phyloP scores from a whole-genome alignment of 140 eudicot genomes.

The Senecio squalidus region DNA sequence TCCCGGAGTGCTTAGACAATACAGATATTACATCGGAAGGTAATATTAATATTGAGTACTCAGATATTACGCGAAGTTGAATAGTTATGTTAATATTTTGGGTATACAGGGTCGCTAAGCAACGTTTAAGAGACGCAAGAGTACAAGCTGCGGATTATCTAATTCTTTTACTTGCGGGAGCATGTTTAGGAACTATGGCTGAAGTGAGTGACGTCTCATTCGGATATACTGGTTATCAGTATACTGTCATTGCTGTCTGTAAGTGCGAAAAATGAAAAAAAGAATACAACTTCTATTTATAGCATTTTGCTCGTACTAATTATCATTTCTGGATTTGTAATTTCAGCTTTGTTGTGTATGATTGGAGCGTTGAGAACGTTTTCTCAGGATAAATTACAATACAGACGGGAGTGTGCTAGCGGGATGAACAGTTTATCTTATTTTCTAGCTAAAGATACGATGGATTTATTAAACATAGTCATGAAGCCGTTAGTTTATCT shows the following conservation, averaged over 20 bases:
- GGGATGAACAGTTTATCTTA: conserved; percentile 90
- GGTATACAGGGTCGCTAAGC: conserved; percentile 56
- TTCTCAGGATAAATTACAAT: conserved; percentile 75
- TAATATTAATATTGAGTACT: conserved; percentile 9
- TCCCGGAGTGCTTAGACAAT: conserved; percentile 74
- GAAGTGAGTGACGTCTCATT: conserved; percentile 83
- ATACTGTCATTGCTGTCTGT: conserved; percentile 93
- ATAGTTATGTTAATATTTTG: neutral
- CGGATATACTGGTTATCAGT: conserved; percentile 79
- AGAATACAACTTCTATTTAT: neutral
- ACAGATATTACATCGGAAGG: conserved; percentile 90
- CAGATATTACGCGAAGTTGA: neutral
- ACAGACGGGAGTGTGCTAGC: conserved; percentile 68
- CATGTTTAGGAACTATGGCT: conserved; percentile 88
- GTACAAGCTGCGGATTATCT: conserved; percentile 83
- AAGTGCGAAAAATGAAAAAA: conserved; percentile 32
- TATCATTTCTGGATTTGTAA: conserved; percentile 12
- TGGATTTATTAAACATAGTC: conserved; percentile 64
- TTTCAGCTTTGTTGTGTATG: conserved; percentile 88
- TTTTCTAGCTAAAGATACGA: conserved; percentile 84
- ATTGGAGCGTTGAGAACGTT: conserved; percentile 91
- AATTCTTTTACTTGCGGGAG: conserved; percentile 94
- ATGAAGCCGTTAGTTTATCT: conserved; percentile 91
- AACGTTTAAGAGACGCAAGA: conserved; percentile 76
- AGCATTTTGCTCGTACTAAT: neutral